Conservation (phyloP, 2,329 filamentous ascomycete genomes). For the Paecilomyces niveus region DNA sequence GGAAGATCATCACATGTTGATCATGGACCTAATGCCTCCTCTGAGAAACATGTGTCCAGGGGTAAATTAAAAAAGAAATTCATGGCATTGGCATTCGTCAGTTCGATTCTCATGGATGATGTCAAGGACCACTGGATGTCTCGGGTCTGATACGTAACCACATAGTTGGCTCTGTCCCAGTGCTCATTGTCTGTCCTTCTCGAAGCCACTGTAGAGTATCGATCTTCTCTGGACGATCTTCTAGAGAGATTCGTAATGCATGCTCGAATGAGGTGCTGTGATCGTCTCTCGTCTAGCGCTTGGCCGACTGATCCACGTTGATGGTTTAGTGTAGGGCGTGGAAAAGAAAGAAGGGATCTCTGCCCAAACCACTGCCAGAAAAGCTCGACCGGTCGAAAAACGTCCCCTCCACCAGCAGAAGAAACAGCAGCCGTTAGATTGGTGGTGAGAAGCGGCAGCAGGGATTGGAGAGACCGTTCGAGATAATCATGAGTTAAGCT, state of each 20-base stretch:
- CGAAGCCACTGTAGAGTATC: not conserved
- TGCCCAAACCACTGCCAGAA: not conserved
- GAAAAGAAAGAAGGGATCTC: not conserved
- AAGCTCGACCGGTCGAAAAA: not conserved
- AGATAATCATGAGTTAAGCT: not conserved
- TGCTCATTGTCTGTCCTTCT: not conserved
- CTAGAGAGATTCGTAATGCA: not conserved
- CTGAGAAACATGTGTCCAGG: not conserved
- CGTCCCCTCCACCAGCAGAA: too few species aligned
- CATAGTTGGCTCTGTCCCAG: not conserved
- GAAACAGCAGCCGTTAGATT: not conserved
- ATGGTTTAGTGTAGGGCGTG: not conserved
- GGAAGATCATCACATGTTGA: not conserved
- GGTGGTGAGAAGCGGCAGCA: not conserved
- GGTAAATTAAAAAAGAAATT: not conserved
- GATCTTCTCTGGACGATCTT: constrained; percentile 3
- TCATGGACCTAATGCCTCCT: not conserved
- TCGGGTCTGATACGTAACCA: constrained; percentile 1
- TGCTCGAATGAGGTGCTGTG: not conserved
- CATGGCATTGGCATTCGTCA: too few species aligned
- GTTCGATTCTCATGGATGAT: not conserved
- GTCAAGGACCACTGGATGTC: not conserved
- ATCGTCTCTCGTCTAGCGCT: not conserved
- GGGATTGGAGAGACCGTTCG: not conserved
- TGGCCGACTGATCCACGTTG: not conserved